phyloP scores from a whole-genome alignment of 2,329 filamentous ascomycete species.

The Nectriaceae sp. region DNA sequence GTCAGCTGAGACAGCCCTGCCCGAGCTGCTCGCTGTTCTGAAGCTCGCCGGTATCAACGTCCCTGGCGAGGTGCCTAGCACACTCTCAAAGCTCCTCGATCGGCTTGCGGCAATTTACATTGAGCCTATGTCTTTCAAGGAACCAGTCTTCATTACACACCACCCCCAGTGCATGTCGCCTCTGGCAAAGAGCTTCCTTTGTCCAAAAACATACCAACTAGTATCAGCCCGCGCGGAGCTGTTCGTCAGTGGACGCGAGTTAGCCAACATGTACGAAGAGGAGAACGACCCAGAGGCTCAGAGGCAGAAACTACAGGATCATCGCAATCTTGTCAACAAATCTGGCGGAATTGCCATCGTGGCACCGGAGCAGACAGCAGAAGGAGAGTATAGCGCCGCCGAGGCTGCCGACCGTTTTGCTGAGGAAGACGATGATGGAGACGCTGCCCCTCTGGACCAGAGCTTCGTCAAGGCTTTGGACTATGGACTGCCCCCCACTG shows the following conservation, averaged over 20 bases:
- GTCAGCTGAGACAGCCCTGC: constrained; percentile 53
- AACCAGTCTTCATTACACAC: constrained; percentile 83
- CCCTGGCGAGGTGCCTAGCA: constrained; percentile 63
- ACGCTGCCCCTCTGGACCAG: constrained; percentile 64
- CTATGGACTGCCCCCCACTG: constrained; percentile 90
- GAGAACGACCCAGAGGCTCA: constrained; percentile 93
- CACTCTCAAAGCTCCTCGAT: constrained; percentile 74
- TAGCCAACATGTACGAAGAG: constrained; percentile 98
- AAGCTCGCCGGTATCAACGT: constrained; percentile 63
- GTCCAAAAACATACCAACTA: constrained; percentile 66
- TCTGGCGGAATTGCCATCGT: constrained; percentile 36
- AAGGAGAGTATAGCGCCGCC: constrained; percentile 4
- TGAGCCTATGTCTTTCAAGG: constrained; percentile 68
- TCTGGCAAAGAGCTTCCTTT: constrained; percentile 81
- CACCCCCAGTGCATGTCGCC: constrained; percentile 91
- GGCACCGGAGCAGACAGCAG: constrained; percentile 41
- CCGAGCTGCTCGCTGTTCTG: constrained; percentile 54
- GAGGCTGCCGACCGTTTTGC: constrained; percentile 12
- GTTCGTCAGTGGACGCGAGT: constrained; percentile 77
- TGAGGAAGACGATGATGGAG: constrained; percentile 43
- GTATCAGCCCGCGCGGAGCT: constrained; percentile 84
- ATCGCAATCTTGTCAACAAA: constrained; percentile 42
- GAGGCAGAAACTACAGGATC: constrained; percentile 73
- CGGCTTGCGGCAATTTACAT: constrained; percentile 74
- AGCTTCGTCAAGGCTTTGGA: constrained; percentile 83